Percentiles rank a stretch among this genome's conserved stretches.
Evolutionary conservation across 2,329 filamentous ascomycete species (phyloP).

Genomic region (Xylaria arbuscula): DNA sequence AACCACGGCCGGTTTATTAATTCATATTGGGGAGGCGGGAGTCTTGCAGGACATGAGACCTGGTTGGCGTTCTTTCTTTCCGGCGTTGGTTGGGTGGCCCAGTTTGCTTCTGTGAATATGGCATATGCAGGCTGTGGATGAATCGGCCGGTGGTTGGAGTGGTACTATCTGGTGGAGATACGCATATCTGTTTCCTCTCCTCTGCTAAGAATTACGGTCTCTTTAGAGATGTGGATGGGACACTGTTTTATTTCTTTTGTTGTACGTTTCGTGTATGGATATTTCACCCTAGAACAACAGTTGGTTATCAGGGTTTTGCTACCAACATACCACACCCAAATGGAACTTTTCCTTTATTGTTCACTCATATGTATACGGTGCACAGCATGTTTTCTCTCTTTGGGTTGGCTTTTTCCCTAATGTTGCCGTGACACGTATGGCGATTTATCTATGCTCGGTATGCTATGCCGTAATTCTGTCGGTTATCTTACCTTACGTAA

Average conservation of each 20-base stretch:
- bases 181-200: background rate
- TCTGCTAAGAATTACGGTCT: constrained; percentile 2
- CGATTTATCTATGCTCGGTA: too few relatives aligned
- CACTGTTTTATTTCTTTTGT: constrained; percentile 22
- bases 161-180: background rate
- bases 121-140: constrained; percentile 2
- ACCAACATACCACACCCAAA: constrained; percentile 10
- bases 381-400: background rate
- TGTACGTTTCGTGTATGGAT: constrained; percentile 28
- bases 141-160: background rate
- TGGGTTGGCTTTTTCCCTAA: background rate
- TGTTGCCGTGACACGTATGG: background rate
- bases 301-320: constrained; percentile 1
- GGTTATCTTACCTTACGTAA: too few relatives aligned
- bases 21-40: background rate
- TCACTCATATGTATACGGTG: background rate
- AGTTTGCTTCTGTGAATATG: constrained; percentile 6
- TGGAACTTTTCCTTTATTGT: constrained; percentile 9
- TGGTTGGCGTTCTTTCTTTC: constrained; percentile 24
- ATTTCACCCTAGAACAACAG: background rate
- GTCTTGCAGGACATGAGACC: background rate
- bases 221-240: constrained; percentile 5
- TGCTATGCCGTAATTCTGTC: too few relatives aligned
- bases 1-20: constrained; percentile 52
- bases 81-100: constrained; percentile 24